phyloP scores from a whole-genome alignment of 768 basidiomycete genomes.

The Kwoniella botswanensis region DNA sequence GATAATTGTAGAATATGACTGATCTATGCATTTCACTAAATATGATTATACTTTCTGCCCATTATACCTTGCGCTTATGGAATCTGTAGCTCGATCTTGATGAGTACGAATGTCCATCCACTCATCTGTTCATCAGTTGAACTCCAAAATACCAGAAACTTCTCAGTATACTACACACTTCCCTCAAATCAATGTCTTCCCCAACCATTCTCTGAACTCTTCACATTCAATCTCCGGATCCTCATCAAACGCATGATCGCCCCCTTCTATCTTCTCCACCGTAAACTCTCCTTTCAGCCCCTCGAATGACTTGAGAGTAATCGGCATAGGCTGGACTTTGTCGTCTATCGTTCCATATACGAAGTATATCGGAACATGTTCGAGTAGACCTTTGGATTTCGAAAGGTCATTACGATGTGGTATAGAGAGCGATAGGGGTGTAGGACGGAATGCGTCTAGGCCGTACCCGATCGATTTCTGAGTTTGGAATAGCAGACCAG shows the following conservation, averaged over 20 bases:
- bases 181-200: slow-evolving; percentile 11
- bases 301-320: slow-evolving; percentile 38
- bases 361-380: slow-evolving; percentile 39
- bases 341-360: slow-evolving; percentile 39
- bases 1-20: too few species aligned
- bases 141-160: too few species aligned
- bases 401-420: slow-evolving; percentile 33
- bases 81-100: too few species aligned
- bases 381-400: neutral
- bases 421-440: slow-evolving; percentile 40
- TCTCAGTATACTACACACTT: too few species aligned
- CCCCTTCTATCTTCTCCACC: slow-evolving; percentile 33
- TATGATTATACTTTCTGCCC: too few species aligned
- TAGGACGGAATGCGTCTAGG: slow-evolving; percentile 43
- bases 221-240: slow-evolving; percentile 42
- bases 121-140: too few species aligned
- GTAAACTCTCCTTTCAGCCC: slow-evolving; percentile 15
- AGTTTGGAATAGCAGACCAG: slow-evolving; percentile 43
- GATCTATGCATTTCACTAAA: too few species aligned
- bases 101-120: too few species aligned
- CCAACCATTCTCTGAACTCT: slow-evolving; percentile 49
- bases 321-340: slow-evolving; percentile 48
- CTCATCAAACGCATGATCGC: slow-evolving; percentile 52
- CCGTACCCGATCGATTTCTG: slow-evolving; percentile 44
- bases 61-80: too few species aligned